Conservation (phyloP, 768 basidiomycete species). For the Tylopilus balloui region DNA sequence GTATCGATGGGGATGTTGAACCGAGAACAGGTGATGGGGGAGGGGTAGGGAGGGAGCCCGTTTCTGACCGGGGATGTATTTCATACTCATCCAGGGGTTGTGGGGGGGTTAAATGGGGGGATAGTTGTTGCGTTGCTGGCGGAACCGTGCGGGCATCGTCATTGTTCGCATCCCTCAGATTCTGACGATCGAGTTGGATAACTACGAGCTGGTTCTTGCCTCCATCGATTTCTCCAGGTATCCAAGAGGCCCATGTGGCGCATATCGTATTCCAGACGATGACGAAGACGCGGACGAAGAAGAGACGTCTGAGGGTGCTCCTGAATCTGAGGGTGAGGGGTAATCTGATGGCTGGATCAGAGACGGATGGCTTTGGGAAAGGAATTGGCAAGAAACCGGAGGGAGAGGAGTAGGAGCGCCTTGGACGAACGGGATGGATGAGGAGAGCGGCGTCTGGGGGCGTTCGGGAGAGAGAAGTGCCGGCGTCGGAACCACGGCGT, state of each 20-base stretch:
- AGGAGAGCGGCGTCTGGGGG: constrained; percentile 34
- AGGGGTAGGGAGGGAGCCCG: constrained; percentile 21
- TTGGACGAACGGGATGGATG: constrained; percentile 34
- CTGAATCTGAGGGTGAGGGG: constrained; percentile 37
- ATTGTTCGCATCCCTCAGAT: constrained; percentile 4
- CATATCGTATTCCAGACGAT: constrained; percentile 67
- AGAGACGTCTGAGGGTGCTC: constrained; percentile 51
- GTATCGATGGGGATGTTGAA: constrained; percentile 9
- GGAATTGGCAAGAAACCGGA: constrained; percentile 43
- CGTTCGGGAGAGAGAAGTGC: constrained; percentile 41
- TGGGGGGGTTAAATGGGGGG: constrained; percentile 24
- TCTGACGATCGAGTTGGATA: constrained; percentile 7
- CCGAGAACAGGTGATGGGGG: constrained; percentile 20
- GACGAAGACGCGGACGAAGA: constrained; percentile 67
- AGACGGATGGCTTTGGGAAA: constrained; percentile 27
- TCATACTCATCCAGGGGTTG: constrained; percentile 17
- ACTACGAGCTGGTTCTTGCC: constrained; percentile 8
- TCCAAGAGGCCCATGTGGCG: constrained; percentile 52
- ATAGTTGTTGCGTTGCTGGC: constrained; percentile 18
- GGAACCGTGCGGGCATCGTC: constrained; percentile 18
- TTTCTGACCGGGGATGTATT: constrained; percentile 12
- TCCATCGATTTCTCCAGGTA: constrained; percentile 23
- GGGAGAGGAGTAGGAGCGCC: constrained; percentile 64
- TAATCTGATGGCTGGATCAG: constrained; percentile 33
- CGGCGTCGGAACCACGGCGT: constrained; percentile 28